Evolutionary conservation across 1,284 basidiomycete genomes (phyloP).

Genomic region (Rhodotorula sp.): DNA sequence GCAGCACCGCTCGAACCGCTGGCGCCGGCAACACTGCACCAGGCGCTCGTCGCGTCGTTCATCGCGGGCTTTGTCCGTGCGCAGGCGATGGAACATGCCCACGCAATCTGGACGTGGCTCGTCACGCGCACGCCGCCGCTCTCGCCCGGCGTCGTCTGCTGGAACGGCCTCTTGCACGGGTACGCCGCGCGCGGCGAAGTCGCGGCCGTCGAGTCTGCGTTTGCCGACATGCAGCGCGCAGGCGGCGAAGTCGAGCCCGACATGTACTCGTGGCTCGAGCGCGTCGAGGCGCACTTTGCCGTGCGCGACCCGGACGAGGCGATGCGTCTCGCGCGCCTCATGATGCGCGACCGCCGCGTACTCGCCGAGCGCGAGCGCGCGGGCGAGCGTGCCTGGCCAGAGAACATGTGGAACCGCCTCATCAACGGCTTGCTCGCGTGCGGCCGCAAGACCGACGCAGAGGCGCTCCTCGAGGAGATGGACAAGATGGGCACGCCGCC

Average conservation of each 20-base stretch:
- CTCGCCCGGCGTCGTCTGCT: conserved; percentile 29
- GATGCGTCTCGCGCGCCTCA: conserved; percentile 13
- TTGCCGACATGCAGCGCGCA: conserved; percentile 18
- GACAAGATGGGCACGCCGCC: conserved; percentile 12
- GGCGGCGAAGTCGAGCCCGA: conserved; percentile 22
- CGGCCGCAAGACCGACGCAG: conserved; percentile 24
- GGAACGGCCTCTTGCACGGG: conserved; percentile 33
- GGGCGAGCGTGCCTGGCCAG: conserved; percentile 7
- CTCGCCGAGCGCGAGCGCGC: background rate
- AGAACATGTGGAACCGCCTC: conserved; percentile 17
- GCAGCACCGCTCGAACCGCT: background rate
- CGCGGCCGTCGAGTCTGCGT: conserved; percentile 24
- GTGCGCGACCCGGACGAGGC: conserved; percentile 29
- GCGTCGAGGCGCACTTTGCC: conserved; percentile 29
- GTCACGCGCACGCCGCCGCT: conserved; percentile 14
- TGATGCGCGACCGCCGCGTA: conserved; percentile 20
- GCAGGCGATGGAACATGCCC: conserved; percentile 22
- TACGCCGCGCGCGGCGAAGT: conserved; percentile 34
- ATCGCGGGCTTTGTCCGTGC: conserved; percentile 32
- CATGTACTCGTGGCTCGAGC: conserved; percentile 29
- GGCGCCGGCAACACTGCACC: conserved; percentile 14
- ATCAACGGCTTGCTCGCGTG: conserved; percentile 27
- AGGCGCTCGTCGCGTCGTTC: conserved; percentile 31
- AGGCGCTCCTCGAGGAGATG: conserved; percentile 30
- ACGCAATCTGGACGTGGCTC: conserved; percentile 36